Base-by-base conservation (phyloP, 2,329 filamentous ascomycete genomes). In the Aspergillus bombycis region DNA sequence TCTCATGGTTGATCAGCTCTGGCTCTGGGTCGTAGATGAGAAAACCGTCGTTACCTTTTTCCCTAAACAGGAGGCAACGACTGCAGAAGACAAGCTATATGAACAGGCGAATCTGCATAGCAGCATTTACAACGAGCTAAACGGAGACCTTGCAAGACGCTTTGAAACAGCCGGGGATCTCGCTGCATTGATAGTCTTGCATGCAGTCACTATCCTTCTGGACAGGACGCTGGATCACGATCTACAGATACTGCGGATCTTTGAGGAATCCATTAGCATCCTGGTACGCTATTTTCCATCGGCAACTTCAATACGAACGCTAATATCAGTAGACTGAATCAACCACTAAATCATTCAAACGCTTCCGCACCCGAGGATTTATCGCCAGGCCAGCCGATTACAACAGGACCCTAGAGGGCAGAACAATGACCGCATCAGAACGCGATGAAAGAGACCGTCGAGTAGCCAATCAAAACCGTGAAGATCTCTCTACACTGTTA, bases 1-100 rank as follows among this genome's bases (percentile, higher is more conserved):
- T 45, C 81, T 90, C n/a, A 89, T 90, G 86, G 85, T 90, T 0
- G 88, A 90, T 62, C 87, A 90, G 68, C 73, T 90, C 1, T 90
- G 88, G 88, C 72, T 89, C 0, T 80, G 77, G 78, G 75, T 80
- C 45, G 68, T 79, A 10, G 76, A 80, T 56, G 59, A 70, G 21
- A 75, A 73, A 60, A 77, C 74, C 10, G 67, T 76, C 26, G 67
- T 77, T 3, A 76, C 74, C 3, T 75, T 76, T 56, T 77, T 76
- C 41, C 74, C 74, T 0, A 72, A 74, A 30, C 74, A 75, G 41
- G 74, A 78, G 52, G 74, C 76, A 16, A 74, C 73, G 8, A 73
- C 72, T 6, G 72, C 72, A 7, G 71, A 77, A 62, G 74, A 71
- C 10, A 75, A 74, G 58, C 58, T 77, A n/a, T 71, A 75, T 57